Evolutionary conservation across 2,329 filamentous ascomycete genomes (phyloP).

Genomic region (Fusarium sp.): DNA sequence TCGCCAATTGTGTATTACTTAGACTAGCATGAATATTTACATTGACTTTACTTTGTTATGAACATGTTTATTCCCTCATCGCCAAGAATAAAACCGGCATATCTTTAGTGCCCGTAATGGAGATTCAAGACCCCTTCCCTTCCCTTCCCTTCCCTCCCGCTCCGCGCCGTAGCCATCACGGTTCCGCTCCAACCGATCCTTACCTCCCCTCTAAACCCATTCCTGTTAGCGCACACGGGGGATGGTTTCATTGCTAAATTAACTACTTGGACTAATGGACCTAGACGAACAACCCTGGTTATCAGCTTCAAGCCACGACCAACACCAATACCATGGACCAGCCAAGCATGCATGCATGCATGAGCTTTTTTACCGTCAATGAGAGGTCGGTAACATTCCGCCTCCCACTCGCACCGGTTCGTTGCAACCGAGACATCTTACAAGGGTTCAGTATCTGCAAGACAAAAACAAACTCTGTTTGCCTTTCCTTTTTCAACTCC

Average conservation of each 20-base stretch:
- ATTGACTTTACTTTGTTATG: neutral
- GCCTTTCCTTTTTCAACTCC: neutral
- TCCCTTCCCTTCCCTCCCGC: neutral
- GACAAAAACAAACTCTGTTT: conserved; percentile 27
- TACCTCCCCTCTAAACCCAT: neutral
- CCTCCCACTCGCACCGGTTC: neutral
- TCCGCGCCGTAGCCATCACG: neutral
- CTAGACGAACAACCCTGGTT: neutral
- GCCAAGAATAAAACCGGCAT: neutral
- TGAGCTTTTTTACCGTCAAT: conserved; percentile 3
- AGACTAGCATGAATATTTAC: neutral
- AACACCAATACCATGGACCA: neutral
- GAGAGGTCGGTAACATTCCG: neutral
- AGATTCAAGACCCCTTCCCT: neutral
- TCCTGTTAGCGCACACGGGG: neutral
- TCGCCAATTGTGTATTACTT: neutral
- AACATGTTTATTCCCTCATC: neutral
- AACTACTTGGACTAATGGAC: neutral
- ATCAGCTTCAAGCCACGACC: conserved; percentile 4
- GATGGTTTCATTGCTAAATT: conserved; percentile 22
- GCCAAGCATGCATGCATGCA: neutral
- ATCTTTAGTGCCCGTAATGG: neutral
- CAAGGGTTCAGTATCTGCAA: neutral
- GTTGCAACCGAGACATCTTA: neutral
- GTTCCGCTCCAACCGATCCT: conserved; percentile 11